A percentile compares a stretch with the other conserved stretches of the same genome.
Evolutionary conservation across 352 stramenopile genomes (phyloP).

Genomic region (Globisporangium solare): DNA sequence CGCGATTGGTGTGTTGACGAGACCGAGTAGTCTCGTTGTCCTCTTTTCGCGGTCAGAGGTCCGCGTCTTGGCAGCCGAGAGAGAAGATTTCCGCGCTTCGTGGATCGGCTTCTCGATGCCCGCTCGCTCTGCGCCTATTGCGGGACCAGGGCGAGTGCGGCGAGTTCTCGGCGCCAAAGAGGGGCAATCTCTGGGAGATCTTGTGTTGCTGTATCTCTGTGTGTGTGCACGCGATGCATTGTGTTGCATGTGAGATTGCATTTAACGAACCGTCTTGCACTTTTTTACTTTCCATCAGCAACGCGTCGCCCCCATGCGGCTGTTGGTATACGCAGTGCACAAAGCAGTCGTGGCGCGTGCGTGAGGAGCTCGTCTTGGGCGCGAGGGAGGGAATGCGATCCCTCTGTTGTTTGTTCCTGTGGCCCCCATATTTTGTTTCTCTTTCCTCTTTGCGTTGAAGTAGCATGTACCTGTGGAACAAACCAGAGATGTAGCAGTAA

Average conservation of each 20-base stretch:
- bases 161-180: slow-evolving; percentile 37
- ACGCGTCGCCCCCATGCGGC: slow-evolving; percentile 30
- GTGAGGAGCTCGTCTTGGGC: slow-evolving; percentile 3
- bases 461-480: too few relatives aligned
- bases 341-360: slow-evolving; percentile 47
- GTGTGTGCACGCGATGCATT: background rate
- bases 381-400: too few relatives aligned
- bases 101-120: slow-evolving; percentile 26
- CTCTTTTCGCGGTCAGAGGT: slow-evolving; percentile 2
- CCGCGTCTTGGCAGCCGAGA: slow-evolving; percentile 17
- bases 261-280: slow-evolving; percentile 19
- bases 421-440: too few relatives aligned
- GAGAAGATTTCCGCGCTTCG: slow-evolving; percentile 15
- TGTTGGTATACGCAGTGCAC: slow-evolving; percentile 83
- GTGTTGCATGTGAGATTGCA: background rate
- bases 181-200: slow-evolving; percentile 4
- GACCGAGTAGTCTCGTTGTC: background rate
- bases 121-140: slow-evolving; percentile 39
- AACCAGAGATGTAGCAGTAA: too few relatives aligned
- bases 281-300: slow-evolving; percentile 72
- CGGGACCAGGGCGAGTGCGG: slow-evolving; percentile 25
- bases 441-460: too few relatives aligned
- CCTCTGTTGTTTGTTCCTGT: too few relatives aligned
- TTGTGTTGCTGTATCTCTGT: background rate
- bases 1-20: too few relatives aligned